Evolutionary conservation across 2,329 filamentous ascomycete genomes (phyloP), one percentile per base, ranked within the genome.

Genomic region (Sporothrix luriei): DNA sequence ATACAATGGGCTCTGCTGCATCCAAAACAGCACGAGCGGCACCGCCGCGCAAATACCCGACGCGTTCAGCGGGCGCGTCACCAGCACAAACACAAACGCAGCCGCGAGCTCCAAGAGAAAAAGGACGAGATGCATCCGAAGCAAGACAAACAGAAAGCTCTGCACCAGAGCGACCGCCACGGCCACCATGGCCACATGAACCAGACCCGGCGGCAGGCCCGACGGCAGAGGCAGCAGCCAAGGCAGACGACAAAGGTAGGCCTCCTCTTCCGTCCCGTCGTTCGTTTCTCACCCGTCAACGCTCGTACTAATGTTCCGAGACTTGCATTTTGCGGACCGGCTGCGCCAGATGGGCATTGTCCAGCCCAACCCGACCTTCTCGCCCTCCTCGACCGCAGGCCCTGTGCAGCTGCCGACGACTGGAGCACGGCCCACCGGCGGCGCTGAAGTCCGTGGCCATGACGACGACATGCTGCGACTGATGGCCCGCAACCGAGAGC

Each of bases 281-380:
- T 38, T 24, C 62, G 48, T 26, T 14, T 70, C 84, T 81, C 79
- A 11, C 14, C 26, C 1, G 4, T 16, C 4, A 16, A 43, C 40
- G 40, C 14, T 43, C 40, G 33, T 62, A 1, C 71, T 43, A 16
- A 76, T 48, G 72, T 72, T 70, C 66, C 76, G n/a, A n/a, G 74
- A 77, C 67, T 74, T 78, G 21, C 81, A 78, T 72, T 87, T 85
- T 76, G 82, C 84, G 10, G 78, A 78, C 64, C 84, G 85, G 19
- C 80, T 88, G 5, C 80, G 80, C 33, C 78, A 84, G 72, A 86
- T 88, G 82, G 85, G 85, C 74, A 78, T 86, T 40, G 85, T 81
- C 10, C 80, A 84, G 61, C 84, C 85, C 4, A 84, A 83, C 72
- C 84, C 85, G 40, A 85, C 83, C 4, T 83, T 80, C 61, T 87